These are phyloP conservation scores for Thermochaetoides dissita DNA, from an alignment of 2,329 filamentous ascomycete species.

Conservation along the genomic window DNA sequence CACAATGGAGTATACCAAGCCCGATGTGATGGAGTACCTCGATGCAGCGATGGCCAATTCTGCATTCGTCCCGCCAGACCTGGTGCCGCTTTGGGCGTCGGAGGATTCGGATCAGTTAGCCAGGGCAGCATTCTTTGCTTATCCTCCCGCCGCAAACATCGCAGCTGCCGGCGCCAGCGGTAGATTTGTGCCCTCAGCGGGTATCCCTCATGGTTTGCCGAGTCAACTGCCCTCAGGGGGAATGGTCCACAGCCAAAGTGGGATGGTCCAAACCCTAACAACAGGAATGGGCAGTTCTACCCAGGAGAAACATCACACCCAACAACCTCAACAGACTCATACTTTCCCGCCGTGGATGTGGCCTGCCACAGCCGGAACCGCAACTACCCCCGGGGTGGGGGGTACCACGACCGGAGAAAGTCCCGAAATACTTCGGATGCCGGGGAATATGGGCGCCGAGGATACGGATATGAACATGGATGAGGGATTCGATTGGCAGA, in stretches of 20 bases:
- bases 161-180: too few relatives aligned
- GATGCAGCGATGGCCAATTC: conserved; percentile 11
- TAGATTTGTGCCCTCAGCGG: too few relatives aligned
- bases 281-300: neutral
- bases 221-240: too few relatives aligned
- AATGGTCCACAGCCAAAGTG: too few relatives aligned
- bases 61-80: conserved; percentile 11
- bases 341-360: conserved; percentile 43
- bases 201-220: too few relatives aligned
- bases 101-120: conserved; percentile 3
- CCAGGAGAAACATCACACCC: conserved; percentile 3
- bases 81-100: conserved; percentile 6
- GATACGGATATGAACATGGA: conserved; percentile 24
- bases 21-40: conserved; percentile 11
- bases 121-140: conserved; percentile 5
- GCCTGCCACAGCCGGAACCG: conserved; percentile 21
- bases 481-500: conserved; percentile 25
- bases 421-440: conserved; percentile 9
- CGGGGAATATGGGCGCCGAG: conserved; percentile 11
- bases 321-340: conserved; percentile 7
- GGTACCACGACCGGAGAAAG: too few relatives aligned
- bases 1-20: conserved; percentile 1
- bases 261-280: conserved; percentile 1
- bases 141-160: conserved; percentile 1
- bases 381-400: too few relatives aligned